These are phyloP conservation scores for Paramecium tetraurelia DNA, from an alignment of 73 alveolate species.

Conservation along the genomic window DNA sequence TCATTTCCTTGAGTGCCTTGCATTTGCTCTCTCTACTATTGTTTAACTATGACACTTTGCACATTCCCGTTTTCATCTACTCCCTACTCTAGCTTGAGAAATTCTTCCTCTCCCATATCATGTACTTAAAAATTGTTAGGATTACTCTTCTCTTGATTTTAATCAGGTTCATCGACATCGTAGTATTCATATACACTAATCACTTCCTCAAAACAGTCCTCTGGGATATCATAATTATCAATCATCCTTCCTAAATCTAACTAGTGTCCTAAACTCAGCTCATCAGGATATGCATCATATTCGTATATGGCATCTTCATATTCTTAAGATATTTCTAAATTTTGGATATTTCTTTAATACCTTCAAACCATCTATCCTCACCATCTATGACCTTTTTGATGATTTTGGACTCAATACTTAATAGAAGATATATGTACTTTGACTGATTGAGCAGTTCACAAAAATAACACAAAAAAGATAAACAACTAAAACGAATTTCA, in stretches of 20 bases:
- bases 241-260: neutral
- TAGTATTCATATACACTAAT: neutral
- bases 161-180: neutral
- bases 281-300: neutral
- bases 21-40: neutral
- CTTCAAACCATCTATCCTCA: neutral
- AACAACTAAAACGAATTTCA: neutral
- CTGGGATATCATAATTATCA: constrained; percentile 27
- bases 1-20: neutral
- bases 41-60: neutral
- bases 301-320: neutral
- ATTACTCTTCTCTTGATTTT: neutral
- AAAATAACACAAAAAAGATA: neutral
- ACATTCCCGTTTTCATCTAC: neutral
- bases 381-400: neutral
- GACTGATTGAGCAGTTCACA: neutral
- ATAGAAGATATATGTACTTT: neutral
- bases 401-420: constrained; percentile 9
- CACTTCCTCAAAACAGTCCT: neutral
- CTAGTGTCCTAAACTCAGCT: neutral
- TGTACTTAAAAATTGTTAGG: neutral
- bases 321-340: neutral
- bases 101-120: constrained; percentile 2
- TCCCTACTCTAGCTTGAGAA: neutral
- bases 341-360: neutral